Base-by-base conservation (phyloP, 169 alveolate species). In the Miamiensis avidus region DNA sequence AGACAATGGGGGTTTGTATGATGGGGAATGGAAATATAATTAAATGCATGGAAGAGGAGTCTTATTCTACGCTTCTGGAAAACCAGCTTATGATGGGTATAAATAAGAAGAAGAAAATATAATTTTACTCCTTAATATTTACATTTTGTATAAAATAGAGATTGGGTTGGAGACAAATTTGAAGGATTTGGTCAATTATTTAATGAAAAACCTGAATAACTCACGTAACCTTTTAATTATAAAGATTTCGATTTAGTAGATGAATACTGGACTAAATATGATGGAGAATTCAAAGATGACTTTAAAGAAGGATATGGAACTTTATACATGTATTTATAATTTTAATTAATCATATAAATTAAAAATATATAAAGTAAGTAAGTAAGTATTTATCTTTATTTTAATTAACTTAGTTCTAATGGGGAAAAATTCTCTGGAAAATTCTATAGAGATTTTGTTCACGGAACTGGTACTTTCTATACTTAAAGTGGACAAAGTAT, bases 1-100 rank as follows among this genome's bases (percentile, higher is more conserved):
- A 69, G 90, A 86, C 34, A 82, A 82, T 75, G 90, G 90, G 27
- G 90, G 90, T 16, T 75, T 86, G 0, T 86, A 86, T 75, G 90
- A 86, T 74, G 90, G 90, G 25, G 34, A 86, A 30, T 86, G 90
- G 90, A 74, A n/a, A 64, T 82, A 86, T 34, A 86, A 86, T 76
- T 81, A 86, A 81, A 86, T 86, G 90, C 85, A 86, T 81, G 90
- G 90, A 28, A 72, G 29, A 29, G 90, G 90, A 49, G 78, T 65
- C 1, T 31, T 86, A 11, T 69, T 31, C 69, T 86, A 86, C 75
- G 90, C 87, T 26, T 77, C 86, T 69, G 87, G 87, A 28, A 86
- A 81, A 81, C 81, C 82, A 28, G 90, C 90, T 28, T 86, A 86
- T 81, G 90, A 86, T 29, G 90, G 90, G 34, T 73, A 49, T 49